These are phyloP conservation scores for Fallopia convolvulus DNA, from an alignment of 148 eudicot species.

Conservation along the genomic window DNA sequence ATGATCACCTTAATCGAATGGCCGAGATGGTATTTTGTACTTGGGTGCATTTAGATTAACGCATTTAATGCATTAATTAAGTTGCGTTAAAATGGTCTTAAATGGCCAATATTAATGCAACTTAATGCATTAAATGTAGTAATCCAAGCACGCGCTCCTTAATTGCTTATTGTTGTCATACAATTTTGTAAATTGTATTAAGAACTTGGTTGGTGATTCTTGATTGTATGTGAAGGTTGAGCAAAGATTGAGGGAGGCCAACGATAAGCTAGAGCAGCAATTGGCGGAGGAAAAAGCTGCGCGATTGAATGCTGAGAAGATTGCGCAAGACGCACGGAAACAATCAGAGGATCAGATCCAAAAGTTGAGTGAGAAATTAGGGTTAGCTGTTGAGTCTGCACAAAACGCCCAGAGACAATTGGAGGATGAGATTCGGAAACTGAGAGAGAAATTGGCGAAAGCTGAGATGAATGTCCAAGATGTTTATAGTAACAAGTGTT, in stretches of 20 bases:
- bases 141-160: too few relatives aligned
- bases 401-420: slow-evolving; percentile 40
- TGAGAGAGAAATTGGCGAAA: slow-evolving; percentile 29
- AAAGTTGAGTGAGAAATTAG: neutral
- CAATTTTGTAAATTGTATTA: too few relatives aligned
- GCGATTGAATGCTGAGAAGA: slow-evolving; percentile 53
- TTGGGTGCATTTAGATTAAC: too few relatives aligned
- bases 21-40: neutral
- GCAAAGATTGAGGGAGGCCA: slow-evolving; percentile 40
- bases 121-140: too few relatives aligned
- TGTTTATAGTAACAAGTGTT: slow-evolving; percentile 22
- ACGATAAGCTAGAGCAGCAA: slow-evolving; percentile 53
- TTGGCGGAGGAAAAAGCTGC: slow-evolving; percentile 78
- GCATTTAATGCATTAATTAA: too few relatives aligned
- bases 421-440: slow-evolving; percentile 55
- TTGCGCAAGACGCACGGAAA: slow-evolving; percentile 39
- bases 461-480: slow-evolving; percentile 52
- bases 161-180: too few relatives aligned
- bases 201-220: too few relatives aligned
- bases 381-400: slow-evolving; percentile 43
- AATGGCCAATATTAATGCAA: too few relatives aligned
- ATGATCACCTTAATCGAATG: slow-evolving; percentile 20
- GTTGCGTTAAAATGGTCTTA: too few relatives aligned
- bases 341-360: slow-evolving; percentile 47
- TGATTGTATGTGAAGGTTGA: too few relatives aligned